Percentiles rank a stretch among this genome's conserved stretches.
Evolutionary conservation across 2,329 filamentous ascomycete species (phyloP).

Genomic region (Calonectria pauciramosa): DNA sequence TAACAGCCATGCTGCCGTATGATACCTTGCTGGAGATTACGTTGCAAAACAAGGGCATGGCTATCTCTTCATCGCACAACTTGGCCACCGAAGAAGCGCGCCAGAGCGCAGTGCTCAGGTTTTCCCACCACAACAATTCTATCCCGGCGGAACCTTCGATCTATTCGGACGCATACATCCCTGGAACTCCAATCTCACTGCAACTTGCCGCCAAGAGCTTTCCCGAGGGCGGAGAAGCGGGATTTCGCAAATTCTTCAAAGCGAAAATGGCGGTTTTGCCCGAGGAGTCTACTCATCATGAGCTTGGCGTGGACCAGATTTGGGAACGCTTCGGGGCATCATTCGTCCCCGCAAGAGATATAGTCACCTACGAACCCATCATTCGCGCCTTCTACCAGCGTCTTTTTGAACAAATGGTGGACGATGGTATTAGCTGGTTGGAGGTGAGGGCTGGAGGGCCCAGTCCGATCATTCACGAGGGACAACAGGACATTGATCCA

Average conservation of each 20-base stretch:
- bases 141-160: not conserved
- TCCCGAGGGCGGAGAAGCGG: not conserved
- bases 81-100: not conserved
- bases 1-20: slow-evolving; percentile 8
- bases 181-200: not conserved
- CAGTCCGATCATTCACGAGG: not conserved
- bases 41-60: slow-evolving; percentile 4
- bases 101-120: not conserved
- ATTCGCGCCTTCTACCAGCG: slow-evolving; percentile 4
- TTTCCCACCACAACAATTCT: not conserved
- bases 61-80: not conserved
- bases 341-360: not conserved
- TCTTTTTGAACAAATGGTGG: not conserved
- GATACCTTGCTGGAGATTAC: not conserved
- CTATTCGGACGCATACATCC: not conserved
- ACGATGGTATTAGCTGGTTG: slow-evolving; percentile 13
- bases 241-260: slow-evolving; percentile 1
- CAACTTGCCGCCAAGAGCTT: not conserved
- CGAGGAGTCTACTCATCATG: slow-evolving; percentile 3
- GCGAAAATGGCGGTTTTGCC: not conserved
- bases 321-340: not conserved
- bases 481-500: not conserved
- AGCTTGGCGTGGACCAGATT: slow-evolving; percentile 5
- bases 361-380: slow-evolving; percentile 8
- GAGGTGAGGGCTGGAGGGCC: not conserved